Conservation (phyloP, 2,329 filamentous ascomycete species). For the Balansia obtecta region DNA sequence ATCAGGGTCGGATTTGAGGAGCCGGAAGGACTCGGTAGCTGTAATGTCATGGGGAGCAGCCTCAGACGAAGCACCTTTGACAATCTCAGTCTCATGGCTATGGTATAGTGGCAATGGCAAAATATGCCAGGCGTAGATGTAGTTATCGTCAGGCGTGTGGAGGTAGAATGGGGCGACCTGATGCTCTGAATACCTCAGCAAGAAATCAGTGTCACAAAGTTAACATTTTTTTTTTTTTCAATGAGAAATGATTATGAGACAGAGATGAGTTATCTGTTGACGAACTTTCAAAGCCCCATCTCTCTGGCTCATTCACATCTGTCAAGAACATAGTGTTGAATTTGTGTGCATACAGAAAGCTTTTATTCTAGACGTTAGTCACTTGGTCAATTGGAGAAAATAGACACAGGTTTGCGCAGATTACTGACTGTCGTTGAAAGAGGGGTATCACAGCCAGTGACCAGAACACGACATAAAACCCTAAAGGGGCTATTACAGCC, state of each 20-base stretch:
- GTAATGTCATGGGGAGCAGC: constrained; percentile 36
- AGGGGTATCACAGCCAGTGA: constrained; percentile 51
- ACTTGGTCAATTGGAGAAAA: neutral
- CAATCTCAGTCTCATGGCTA: constrained; percentile 53
- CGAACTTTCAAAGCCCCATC: constrained; percentile 74
- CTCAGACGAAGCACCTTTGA: constrained; percentile 36
- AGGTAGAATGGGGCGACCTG: constrained; percentile 83
- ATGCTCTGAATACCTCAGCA: constrained; percentile 41
- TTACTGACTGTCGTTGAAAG: constrained; percentile 69
- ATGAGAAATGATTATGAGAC: neutral
- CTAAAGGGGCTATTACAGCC: constrained; percentile 41
- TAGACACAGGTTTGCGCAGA: neutral
- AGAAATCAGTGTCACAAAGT: neutral
- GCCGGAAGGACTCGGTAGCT: constrained; percentile 42
- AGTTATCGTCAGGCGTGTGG: constrained; percentile 60
- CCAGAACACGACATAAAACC: constrained; percentile 56
- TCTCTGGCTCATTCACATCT: constrained; percentile 63
- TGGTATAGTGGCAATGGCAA: constrained; percentile 67
- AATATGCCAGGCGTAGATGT: constrained; percentile 82
- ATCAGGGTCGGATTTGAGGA: constrained; percentile 51
- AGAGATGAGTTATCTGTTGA: neutral
- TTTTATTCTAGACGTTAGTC: constrained; percentile 20
- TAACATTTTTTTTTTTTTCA: neutral
- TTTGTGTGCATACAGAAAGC: constrained; percentile 74
- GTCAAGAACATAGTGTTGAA: constrained; percentile 61